These are phyloP conservation scores for Scedosporium minutisporum DNA, from an alignment of 2,329 filamentous ascomycete species.

Conservation along the genomic window DNA sequence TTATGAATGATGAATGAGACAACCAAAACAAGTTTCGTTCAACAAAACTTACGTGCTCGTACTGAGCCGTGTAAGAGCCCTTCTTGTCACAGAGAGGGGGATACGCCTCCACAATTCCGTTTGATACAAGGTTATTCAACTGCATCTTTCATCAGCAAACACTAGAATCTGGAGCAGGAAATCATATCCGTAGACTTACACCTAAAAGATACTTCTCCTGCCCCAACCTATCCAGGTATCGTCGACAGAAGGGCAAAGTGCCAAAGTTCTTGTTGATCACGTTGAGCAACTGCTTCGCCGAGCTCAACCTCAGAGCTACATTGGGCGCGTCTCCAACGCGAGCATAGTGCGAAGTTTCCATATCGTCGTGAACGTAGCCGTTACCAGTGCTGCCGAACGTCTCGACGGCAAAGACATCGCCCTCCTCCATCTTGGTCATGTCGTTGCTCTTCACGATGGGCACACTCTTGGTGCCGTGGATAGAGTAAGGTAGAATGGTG, in stretches of 20 bases:
- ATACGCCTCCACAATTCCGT: constrained; percentile 74
- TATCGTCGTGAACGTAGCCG: constrained; percentile 66
- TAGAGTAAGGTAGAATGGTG: constrained; percentile 65
- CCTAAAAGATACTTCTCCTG: constrained; percentile 82
- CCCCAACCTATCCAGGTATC: constrained; percentile 77
- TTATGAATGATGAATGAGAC: background rate
- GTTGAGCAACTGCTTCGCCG: constrained; percentile 68
- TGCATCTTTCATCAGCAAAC: constrained; percentile 18
- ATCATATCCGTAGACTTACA: constrained; percentile 33
- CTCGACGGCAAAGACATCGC: constrained; percentile 73
- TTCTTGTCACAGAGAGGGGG: constrained; percentile 76
- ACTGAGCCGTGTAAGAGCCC: constrained; percentile 81
- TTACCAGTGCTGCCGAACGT: constrained; percentile 72
- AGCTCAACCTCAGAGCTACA: constrained; percentile 51
- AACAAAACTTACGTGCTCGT: constrained; percentile 62
- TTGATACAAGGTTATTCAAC: constrained; percentile 71
- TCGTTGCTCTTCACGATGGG: constrained; percentile 70
- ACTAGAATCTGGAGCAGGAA: background rate
- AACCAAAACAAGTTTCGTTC: too few relatives aligned
- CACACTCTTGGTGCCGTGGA: constrained; percentile 72
- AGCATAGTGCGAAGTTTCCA: constrained; percentile 76
- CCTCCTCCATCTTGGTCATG: constrained; percentile 78
- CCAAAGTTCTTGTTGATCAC: constrained; percentile 88
- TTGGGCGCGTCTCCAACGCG: constrained; percentile 55
- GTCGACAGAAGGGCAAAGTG: constrained; percentile 72